A percentile compares a stretch with the other conserved stretches of the same genome.
Conservation (phyloP, 164 flowering plant species). For the Saururus chinensis region DNA sequence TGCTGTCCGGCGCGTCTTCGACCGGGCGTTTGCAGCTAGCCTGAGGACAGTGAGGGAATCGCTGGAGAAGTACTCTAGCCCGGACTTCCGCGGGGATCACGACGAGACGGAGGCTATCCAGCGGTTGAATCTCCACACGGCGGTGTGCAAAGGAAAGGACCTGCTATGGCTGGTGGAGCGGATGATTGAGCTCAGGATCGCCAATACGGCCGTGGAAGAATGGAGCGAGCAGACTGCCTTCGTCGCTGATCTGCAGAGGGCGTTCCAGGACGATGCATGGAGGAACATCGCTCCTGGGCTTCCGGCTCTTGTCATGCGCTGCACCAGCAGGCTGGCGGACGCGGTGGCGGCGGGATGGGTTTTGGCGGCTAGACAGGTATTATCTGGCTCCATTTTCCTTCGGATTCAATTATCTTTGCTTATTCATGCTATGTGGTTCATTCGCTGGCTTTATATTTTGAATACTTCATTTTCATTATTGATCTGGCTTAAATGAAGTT, state of each 20-base stretch:
- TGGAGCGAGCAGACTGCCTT: conserved; percentile 74
- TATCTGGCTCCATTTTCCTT: background rate
- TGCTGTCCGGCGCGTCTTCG: conserved; percentile 59
- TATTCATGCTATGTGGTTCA: background rate
- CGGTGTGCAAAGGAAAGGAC: conserved; percentile 61
- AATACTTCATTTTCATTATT: background rate
- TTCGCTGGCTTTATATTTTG: background rate
- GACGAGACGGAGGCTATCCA: conserved; percentile 88
- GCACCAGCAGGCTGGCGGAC: conserved; percentile 61
- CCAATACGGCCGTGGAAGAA: conserved; percentile 63
- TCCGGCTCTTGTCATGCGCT: conserved; percentile 55
- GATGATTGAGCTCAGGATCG: conserved; percentile 87
- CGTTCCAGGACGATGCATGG: conserved; percentile 76
- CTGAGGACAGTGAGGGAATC: conserved; percentile 63
- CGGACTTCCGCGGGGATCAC: conserved; percentile 67
- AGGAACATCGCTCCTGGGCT: conserved; percentile 71
- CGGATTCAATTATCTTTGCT: background rate
- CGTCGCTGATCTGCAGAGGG: conserved; percentile 69
- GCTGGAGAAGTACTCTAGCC: conserved; percentile 67
- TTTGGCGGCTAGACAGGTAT: conserved; percentile 68
- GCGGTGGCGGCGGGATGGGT: conserved; percentile 66
- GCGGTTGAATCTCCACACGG: conserved; percentile 70
- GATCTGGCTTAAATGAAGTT: no score
- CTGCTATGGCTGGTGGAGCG: conserved; percentile 86
- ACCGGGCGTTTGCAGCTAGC: conserved; percentile 45